Conservation (phyloP, 1,139 yeast species). For the Protomyces pachydermus region DNA sequence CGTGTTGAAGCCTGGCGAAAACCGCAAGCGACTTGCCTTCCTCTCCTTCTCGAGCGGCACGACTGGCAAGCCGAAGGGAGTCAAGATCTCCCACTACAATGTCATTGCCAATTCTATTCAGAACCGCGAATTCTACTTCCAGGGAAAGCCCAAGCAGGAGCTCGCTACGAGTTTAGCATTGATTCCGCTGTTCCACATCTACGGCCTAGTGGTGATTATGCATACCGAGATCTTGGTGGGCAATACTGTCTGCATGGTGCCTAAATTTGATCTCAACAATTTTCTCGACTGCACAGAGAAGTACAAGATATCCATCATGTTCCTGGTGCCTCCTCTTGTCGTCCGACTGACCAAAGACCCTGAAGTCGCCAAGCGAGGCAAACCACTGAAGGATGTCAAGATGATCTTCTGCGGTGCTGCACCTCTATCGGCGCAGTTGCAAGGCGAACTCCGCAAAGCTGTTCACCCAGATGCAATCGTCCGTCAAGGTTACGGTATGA, state of each 20-base stretch:
- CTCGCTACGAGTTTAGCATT: conserved; percentile 22
- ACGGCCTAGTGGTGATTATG: conserved; percentile 27
- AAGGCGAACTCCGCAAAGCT: conserved; percentile 11
- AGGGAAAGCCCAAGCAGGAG: conserved; percentile 1
- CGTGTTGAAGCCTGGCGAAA: conserved; percentile 32
- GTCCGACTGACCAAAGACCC: conserved; percentile 42
- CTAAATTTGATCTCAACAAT: conserved; percentile 25
- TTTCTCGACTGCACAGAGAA: conserved; percentile 36
- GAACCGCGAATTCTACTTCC: conserved; percentile 20
- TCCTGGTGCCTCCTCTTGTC: conserved; percentile 43
- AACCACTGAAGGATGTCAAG: conserved; percentile 31
- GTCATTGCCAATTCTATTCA: conserved; percentile 34
- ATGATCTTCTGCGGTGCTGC: conserved; percentile 42
- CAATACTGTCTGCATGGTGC: conserved; percentile 20
- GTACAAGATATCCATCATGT: conserved; percentile 36
- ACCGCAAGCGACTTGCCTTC: conserved; percentile 38
- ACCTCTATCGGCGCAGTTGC: conserved; percentile 37
- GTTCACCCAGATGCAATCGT: conserved; percentile 11
- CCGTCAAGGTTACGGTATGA: conserved; percentile 61
- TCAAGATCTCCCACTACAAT: conserved; percentile 48
- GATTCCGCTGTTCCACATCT: conserved; percentile 26
- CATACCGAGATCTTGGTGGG: conserved; percentile 21
- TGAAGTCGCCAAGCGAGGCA: conserved; percentile 39
- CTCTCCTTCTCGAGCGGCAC: conserved; percentile 68
- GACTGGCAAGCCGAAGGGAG: conserved; percentile 59